Base-by-base conservation (phyloP, 208 protist species). In the Herpetomonas samuelpessoai region DNA sequence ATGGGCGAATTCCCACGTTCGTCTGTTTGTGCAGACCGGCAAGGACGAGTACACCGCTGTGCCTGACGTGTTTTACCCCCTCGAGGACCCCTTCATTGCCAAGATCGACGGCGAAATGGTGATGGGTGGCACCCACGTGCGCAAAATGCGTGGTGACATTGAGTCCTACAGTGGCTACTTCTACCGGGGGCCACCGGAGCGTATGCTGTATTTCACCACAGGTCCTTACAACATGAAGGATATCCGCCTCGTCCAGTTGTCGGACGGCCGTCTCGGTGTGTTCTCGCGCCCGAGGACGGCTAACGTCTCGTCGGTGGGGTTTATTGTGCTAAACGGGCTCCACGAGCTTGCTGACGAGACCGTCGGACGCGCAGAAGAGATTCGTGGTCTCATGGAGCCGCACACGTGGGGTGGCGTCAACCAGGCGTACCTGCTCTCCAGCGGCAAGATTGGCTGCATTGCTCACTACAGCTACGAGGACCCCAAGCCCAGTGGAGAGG, bases 211-310 rank as follows among this genome's bases (percentile, higher is more conserved):
- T 67, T 86, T 81, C 57, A 83, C 80, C 10, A 76, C 68, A 2
- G 72, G 74, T 9, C 75, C 80, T 2, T 65, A 83, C 56, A 71
- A 83, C 49, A 83, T 86, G 76, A 83, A 83, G 65, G 80, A 81
- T 51, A 75, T 83, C 22, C 68, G 71, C 16, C 46, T 83, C 10
- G 61, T 81, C 30, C 55, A 73, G 49, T 60, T 83, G 0, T 62
- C 75, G 27, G 69, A 79, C 49, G 64, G 65, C 48, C 75, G 75
- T 46, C 63, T 86, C 28, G 80, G 76, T 24, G 76, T 81, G 30
- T 83, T 86, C 27, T 81, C 72, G 10, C 66, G 69, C 21, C 61
- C 62, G 6, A 61, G 67, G 28, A 72, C 63, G 19, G 72, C 52
- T 4, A 39, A 44, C 0, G 38, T 63, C 46, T 57, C 71, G 14